These are phyloP conservation scores for Porphyrellus cyaneotinctus DNA, from an alignment of 768 basidiomycete genomes.

Conservation along the genomic window DNA sequence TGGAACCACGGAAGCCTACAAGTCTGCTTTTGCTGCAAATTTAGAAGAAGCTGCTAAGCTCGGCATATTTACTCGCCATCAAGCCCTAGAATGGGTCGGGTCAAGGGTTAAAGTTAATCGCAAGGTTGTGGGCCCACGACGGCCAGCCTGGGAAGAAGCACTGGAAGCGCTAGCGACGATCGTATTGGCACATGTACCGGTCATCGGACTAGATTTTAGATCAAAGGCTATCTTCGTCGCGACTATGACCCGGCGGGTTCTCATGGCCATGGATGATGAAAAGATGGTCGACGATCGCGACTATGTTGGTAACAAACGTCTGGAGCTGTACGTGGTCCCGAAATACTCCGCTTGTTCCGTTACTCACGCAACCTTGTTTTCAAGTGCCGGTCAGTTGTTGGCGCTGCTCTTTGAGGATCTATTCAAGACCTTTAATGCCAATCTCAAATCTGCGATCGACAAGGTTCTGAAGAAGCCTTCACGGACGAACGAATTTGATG, in stretches of 20 bases:
- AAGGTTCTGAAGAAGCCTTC: constrained; percentile 96
- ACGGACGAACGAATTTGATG: constrained; percentile 91
- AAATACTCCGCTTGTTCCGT: constrained; percentile 1
- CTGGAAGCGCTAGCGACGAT: constrained; percentile 96
- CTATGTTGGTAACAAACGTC: constrained; percentile 97
- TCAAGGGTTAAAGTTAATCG: constrained; percentile 86
- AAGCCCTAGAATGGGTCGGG: constrained; percentile 94
- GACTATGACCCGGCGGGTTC: constrained; percentile 92
- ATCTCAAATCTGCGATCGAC: constrained; percentile 92
- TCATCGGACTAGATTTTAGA: constrained; percentile 82
- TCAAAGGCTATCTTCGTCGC: constrained; percentile 96
- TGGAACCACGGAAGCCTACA: constrained; percentile 87
- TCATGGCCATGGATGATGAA: constrained; percentile 96
- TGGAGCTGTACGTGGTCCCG: constrained; percentile 76
- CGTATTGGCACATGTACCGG: constrained; percentile 93
- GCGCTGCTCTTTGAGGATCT: constrained; percentile 96
- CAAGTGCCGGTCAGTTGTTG: constrained; percentile 90
- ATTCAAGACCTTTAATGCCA: constrained; percentile 97
- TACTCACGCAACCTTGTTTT: constrained; percentile 28
- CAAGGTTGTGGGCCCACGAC: constrained; percentile 71
- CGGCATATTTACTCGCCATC: constrained; percentile 87
- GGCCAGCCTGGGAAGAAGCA: constrained; percentile 92
- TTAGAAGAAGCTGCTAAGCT: constrained; percentile 92
- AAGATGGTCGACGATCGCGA: constrained; percentile 98
- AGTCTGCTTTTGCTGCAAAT: constrained; percentile 80